A percentile compares a stretch with the other conserved stretches of the same genome.
Evolutionary conservation across 805 yeast genomes (phyloP).

Genomic region (Yamadazyma akitaensis): DNA sequence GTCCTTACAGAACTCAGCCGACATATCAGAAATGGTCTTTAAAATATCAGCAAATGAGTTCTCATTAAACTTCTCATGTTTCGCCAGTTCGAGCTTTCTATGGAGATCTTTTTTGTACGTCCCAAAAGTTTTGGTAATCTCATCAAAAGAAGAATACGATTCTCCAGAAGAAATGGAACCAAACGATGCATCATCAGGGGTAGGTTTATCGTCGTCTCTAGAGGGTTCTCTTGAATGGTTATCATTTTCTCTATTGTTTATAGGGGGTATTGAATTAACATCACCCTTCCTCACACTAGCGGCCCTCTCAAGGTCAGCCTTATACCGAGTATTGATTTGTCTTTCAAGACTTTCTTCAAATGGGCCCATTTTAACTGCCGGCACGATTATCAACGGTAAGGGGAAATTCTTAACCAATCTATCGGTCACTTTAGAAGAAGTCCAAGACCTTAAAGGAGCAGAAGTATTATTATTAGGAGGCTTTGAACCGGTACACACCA

Average conservation of each 20-base stretch:
- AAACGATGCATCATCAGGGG: background rate
- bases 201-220: background rate
- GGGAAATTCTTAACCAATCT: slow-evolving; percentile 61
- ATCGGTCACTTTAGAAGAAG: slow-evolving; percentile 59
- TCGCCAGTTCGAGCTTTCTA: slow-evolving; percentile 14
- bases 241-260: background rate
- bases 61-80: slow-evolving; percentile 19
- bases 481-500: slow-evolving; percentile 51
- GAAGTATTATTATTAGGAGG: slow-evolving; percentile 35
- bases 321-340: slow-evolving; percentile 18
- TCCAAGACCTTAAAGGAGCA: slow-evolving; percentile 59
- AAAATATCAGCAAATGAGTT: slow-evolving; percentile 27
- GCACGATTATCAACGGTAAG: slow-evolving; percentile 64
- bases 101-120: slow-evolving; percentile 24
- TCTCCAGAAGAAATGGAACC: slow-evolving; percentile 24
- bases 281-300: background rate
- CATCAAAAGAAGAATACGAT: slow-evolving; percentile 38
- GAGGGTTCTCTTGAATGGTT: background rate
- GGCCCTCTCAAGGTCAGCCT: background rate
- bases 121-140: slow-evolving; percentile 32
- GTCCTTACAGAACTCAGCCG: slow-evolving; percentile 33
- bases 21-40: slow-evolving; percentile 31
- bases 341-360: slow-evolving; percentile 47
- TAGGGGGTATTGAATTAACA: background rate
- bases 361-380: slow-evolving; percentile 54